Base-by-base conservation (phyloP, 176 grass and related monocot genomes). In the Oryza rufipogon region DNA sequence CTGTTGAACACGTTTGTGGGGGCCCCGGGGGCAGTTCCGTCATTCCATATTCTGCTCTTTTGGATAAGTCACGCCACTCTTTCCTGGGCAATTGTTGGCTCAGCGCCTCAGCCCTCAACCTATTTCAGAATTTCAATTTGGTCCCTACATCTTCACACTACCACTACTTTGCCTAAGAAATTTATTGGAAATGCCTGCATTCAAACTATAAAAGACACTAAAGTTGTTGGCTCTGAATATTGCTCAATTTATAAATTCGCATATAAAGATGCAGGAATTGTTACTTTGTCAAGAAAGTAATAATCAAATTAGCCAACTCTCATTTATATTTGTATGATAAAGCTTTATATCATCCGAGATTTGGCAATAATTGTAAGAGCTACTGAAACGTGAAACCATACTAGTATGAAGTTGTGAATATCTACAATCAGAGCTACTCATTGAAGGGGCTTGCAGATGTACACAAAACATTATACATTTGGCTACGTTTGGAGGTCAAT, bases 1-100 rank as follows among this genome's bases (percentile, higher is more conserved):
- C 2, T 72, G 70, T 12, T 73, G 44, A 46, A 73, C 45, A 30
- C 20, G 45, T 47, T 47, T 8, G 41, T 25, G 23, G 20, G 22
- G 5, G 17, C 4, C 47, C 5, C 7, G 46, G 17, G 64, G 42
- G 44, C 26, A 80, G 11, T 68, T 68, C 5, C 3, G 77, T 80
- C 28, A 63, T 7, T 80, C 15, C 77, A 80, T 80, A 34, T 80
- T 80, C 26, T 51, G 23, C 11, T 63, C 32, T 63, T 63, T 23
- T 41, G 77, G 77, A 80, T 80, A 80, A 80, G 2, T 25, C 77
- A 47, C 30, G 65, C 11, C n/a, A 2, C 6, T 20, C 15, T 26
- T 58, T 58, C 17, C 54, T 20, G 16, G 19, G 54, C 5, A 56
- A 56, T 56, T 19, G 14, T 7, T 20, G 52, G 28, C 4, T 5